A percentile compares a stretch with the other conserved stretches of the same genome.
phyloP scores from a whole-genome alignment of 2,329 filamentous ascomycete genomes.

The Ilyonectria destructans region DNA sequence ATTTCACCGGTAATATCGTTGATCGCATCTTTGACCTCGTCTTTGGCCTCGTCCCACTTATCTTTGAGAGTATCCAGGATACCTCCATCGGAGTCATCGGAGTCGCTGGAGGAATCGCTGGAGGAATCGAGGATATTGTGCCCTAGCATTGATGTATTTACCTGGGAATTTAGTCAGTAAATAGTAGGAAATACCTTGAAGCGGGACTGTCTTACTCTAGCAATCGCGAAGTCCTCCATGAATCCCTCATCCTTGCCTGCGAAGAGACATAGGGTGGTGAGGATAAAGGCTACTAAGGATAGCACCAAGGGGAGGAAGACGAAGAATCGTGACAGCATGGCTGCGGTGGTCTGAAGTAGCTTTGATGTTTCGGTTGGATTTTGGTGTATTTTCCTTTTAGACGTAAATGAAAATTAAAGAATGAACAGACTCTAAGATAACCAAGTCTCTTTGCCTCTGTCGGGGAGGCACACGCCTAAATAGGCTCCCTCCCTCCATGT shows the following conservation, averaged over 20 bases:
- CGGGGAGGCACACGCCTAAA: background rate
- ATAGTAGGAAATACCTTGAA: background rate
- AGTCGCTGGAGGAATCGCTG: conserved; percentile 35
- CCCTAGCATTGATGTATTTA: conserved; percentile 59
- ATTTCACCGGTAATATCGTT: conserved; percentile 59
- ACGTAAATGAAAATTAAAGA: background rate
- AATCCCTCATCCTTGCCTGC: conserved; percentile 60
- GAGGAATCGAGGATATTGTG: conserved; percentile 52
- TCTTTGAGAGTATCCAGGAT: conserved; percentile 51
- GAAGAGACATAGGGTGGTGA: conserved; percentile 59
- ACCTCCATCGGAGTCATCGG: conserved; percentile 46
- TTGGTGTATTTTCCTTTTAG: background rate
- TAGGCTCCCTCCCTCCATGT: conserved; percentile 1
- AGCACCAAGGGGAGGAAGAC: conserved; percentile 57
- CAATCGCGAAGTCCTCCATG: conserved; percentile 61
- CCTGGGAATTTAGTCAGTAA: conserved; percentile 43
- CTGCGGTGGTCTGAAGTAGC: background rate
- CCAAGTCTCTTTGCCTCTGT: background rate
- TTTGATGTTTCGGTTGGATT: background rate
- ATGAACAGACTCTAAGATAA: background rate
- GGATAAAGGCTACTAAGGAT: conserved; percentile 57
- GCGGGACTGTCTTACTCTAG: conserved; percentile 52
- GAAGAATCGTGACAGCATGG: conserved; percentile 49
- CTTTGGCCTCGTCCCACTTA: conserved; percentile 52
- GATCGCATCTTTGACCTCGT: conserved; percentile 56